Base-by-base conservation (phyloP, 352 stramenopile genomes). In the Phytophthora foliorum region DNA sequence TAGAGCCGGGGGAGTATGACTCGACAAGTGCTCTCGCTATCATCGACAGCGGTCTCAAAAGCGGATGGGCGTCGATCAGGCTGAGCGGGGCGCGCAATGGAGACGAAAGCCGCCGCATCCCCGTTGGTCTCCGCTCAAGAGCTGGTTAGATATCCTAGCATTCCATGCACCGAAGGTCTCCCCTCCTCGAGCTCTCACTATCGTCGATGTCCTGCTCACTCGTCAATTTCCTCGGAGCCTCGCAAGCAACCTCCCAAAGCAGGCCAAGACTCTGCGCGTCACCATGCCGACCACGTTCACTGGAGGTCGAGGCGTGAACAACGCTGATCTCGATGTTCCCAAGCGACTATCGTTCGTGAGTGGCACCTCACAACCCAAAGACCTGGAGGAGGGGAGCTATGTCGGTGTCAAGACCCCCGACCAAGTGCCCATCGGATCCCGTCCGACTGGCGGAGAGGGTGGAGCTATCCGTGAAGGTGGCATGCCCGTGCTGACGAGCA, bases 331-430 rank as follows among this genome's bases (percentile, higher is more conserved):
- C 5, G 69, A 77, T 38, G 29, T 81, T 6, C 53, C 51, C 9
- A 63, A 71, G 25, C 64, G 72, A 1, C 19, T 81, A n/a, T 84
- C 76, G 50, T 84, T 80, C 67, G 50, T 84, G 21, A 80, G 73
- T 49, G 63, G 56, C 21, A 41, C 56, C 13, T 68, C 64, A 6
- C 46, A 66, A 10, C 34, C 41, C 29, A 69, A 72, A 21, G 66
- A 76, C 22, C 36, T 57, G 6, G 68, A 77, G 36, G 54, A 76
- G 0, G 69, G 49, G 2, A 63, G 56, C 25, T 82, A 82, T 45
- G 31, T 61, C 4, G 63, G 22, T 6, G 55, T 69, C 24, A 59
- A 75, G 61, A 78, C 74, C 2, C 72, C 71, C 2, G 70, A 82
- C 6, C 29, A 57, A 1, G 51, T 57, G 0, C 50, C 50, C 6